A percentile compares a stretch with the other conserved stretches of the same genome.
Conservation (phyloP, 2,329 filamentous ascomycete species). For the Ophiostoma tasmaniense region DNA sequence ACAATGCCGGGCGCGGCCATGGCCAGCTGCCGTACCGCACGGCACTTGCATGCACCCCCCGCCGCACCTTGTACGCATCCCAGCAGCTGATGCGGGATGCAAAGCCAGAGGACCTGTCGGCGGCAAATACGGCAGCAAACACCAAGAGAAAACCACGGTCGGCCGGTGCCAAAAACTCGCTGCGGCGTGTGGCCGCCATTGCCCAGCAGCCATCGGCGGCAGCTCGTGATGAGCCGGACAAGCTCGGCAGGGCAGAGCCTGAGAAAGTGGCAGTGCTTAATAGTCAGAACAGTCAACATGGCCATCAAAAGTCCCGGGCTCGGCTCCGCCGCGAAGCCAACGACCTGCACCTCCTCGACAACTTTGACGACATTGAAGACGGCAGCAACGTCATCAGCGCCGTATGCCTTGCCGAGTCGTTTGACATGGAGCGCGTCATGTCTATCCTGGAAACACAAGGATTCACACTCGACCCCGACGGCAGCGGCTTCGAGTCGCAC, state of each 20-base stretch:
- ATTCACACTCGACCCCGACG: constrained; percentile 54
- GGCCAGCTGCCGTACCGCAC: constrained; percentile 31
- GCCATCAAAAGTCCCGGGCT: neutral
- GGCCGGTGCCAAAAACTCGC: constrained; percentile 48
- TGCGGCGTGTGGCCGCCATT: constrained; percentile 78
- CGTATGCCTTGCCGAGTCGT: constrained; percentile 54
- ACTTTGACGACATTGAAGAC: constrained; percentile 19
- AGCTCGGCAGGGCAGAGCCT: neutral
- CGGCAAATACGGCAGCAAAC: neutral
- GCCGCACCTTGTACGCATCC: constrained; percentile 58
- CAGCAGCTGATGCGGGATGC: constrained; percentile 43
- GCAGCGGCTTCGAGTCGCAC: constrained; percentile 49
- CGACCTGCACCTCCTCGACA: constrained; percentile 9
- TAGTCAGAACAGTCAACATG: no score
- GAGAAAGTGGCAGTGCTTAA: constrained; percentile 15
- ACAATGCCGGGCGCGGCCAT: neutral
- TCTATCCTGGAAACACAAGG: constrained; percentile 50
- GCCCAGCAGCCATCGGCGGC: constrained; percentile 53
- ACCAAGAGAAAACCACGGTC: constrained; percentile 21
- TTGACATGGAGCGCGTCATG: constrained; percentile 54
- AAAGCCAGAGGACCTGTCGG: constrained; percentile 25
- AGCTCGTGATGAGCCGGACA: constrained; percentile 21
- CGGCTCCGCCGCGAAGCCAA: constrained; percentile 7
- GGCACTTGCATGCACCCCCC: constrained; percentile 36
- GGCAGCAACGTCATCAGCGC: constrained; percentile 45